Evolutionary conservation across 306 rosid species (phyloP).

Genomic region (Cucurbita moschata): DNA sequence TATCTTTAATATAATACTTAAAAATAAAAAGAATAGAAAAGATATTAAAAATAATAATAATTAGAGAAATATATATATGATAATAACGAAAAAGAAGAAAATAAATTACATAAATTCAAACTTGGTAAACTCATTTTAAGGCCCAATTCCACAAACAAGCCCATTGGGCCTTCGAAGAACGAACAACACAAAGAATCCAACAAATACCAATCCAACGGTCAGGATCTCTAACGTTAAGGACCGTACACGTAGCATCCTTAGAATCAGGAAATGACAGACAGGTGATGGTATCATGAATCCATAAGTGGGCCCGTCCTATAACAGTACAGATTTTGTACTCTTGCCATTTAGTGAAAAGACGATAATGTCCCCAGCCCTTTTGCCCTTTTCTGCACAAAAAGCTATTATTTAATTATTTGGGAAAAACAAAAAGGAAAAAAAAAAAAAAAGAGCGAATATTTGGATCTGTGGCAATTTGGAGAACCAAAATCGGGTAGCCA

Average conservation of each 20-base stretch:
- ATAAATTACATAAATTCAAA: too few species aligned
- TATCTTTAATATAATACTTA: too few species aligned
- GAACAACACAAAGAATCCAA: neutral
- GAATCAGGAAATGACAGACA: neutral
- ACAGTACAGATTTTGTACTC: constrained; percentile 1
- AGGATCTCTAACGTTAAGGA: neutral
- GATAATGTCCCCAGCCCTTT: too few species aligned
- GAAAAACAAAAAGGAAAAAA: neutral
- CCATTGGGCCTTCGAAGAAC: neutral
- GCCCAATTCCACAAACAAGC: neutral
- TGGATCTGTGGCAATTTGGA: neutral
- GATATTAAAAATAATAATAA: too few species aligned
- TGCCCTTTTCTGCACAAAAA: neutral
- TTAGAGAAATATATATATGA: too few species aligned
- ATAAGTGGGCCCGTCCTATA: neutral
- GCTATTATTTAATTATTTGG: neutral
- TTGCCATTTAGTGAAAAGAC: too few species aligned
- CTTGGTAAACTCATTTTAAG: too few species aligned
- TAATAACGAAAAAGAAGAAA: too few species aligned
- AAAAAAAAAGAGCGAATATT: neutral
- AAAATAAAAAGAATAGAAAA: too few species aligned
- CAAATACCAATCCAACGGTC: neutral
- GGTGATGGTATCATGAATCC: neutral
- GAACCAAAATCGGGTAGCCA: neutral
- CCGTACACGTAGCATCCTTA: neutral